These are phyloP conservation scores for Mytilinidion resinicola DNA, from an alignment of 495 filamentous ascomycete species.

Conservation along the genomic window DNA sequence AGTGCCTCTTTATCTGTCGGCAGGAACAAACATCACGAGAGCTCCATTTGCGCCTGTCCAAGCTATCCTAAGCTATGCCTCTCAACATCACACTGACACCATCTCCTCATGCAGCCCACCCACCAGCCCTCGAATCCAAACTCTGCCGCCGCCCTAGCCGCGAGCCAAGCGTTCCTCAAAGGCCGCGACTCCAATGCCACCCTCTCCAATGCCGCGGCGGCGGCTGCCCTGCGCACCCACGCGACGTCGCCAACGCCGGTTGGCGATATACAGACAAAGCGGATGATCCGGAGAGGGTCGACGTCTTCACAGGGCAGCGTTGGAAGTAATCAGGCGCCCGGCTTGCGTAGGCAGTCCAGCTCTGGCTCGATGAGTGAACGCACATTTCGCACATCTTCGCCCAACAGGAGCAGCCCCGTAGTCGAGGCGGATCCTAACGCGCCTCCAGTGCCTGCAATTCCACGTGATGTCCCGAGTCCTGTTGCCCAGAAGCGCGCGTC, in stretches of 20 bases:
- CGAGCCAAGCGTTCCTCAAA: slow-evolving; percentile 70
- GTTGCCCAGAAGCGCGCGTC: slow-evolving; percentile 39
- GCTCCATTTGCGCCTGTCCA: background rate
- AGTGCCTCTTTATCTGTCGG: slow-evolving; percentile 5
- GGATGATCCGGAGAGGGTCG: slow-evolving; percentile 66
- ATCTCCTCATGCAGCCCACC: slow-evolving; percentile 44
- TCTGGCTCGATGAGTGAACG: slow-evolving; percentile 77
- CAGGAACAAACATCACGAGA: background rate
- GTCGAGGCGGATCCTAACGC: slow-evolving; percentile 36
- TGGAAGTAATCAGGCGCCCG: slow-evolving; percentile 38
- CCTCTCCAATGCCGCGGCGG: slow-evolving; percentile 77
- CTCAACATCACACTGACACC: slow-evolving; percentile 4
- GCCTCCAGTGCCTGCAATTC: slow-evolving; percentile 71
- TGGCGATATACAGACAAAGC: slow-evolving; percentile 78
- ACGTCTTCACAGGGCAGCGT: slow-evolving; percentile 57
- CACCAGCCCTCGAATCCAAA: slow-evolving; percentile 63
- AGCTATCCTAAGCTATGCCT: background rate
- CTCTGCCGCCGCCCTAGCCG: slow-evolving; percentile 67
- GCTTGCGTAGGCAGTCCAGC: slow-evolving; percentile 59
- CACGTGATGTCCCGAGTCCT: slow-evolving; percentile 43
- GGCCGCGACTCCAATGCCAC: slow-evolving; percentile 56
- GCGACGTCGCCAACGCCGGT: slow-evolving; percentile 70
- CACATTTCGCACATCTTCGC: slow-evolving; percentile 68
- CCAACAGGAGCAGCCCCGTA: slow-evolving; percentile 39
- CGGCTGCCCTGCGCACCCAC: slow-evolving; percentile 70